phyloP scores from a whole-genome alignment of 2,329 filamentous ascomycete species.

The Diplodia mutila region DNA sequence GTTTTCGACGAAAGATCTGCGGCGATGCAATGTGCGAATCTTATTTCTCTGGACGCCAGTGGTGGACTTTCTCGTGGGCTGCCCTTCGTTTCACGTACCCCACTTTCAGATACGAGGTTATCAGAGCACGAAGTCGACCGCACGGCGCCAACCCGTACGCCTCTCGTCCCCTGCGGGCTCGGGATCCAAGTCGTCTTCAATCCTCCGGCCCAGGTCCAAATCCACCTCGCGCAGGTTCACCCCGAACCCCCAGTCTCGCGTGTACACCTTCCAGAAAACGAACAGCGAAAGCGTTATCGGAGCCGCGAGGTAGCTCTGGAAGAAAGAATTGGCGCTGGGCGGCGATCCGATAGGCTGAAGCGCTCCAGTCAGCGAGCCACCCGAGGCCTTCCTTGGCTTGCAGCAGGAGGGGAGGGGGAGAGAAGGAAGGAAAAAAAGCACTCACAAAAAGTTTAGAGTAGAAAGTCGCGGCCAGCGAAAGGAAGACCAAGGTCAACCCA shows the following conservation, averaged over 20 bases:
- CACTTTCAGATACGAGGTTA: background rate
- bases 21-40: background rate
- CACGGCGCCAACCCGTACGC: background rate
- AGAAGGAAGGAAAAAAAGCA: constrained; percentile 62
- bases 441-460: background rate
- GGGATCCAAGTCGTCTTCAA: constrained; percentile 31
- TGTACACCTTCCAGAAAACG: constrained; percentile 29
- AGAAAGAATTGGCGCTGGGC: constrained; percentile 65
- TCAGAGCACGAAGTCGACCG: background rate
- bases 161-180: background rate
- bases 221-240: constrained; percentile 32
- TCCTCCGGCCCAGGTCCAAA: constrained; percentile 39
- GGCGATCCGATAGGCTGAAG: constrained; percentile 46
- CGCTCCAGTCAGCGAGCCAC: constrained; percentile 46
- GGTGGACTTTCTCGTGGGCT: background rate
- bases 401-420: constrained; percentile 47
- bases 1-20: background rate
- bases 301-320: constrained; percentile 69
- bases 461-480: no score
- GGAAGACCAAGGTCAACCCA: no score
- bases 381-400: no score
- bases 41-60: background rate
- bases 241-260: constrained; percentile 30
- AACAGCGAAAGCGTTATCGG: constrained; percentile 55
- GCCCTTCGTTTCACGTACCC: background rate